Evolutionary conservation across 2,329 filamentous ascomycete genomes (phyloP).

Genomic region (Colletotrichum sp.): DNA sequence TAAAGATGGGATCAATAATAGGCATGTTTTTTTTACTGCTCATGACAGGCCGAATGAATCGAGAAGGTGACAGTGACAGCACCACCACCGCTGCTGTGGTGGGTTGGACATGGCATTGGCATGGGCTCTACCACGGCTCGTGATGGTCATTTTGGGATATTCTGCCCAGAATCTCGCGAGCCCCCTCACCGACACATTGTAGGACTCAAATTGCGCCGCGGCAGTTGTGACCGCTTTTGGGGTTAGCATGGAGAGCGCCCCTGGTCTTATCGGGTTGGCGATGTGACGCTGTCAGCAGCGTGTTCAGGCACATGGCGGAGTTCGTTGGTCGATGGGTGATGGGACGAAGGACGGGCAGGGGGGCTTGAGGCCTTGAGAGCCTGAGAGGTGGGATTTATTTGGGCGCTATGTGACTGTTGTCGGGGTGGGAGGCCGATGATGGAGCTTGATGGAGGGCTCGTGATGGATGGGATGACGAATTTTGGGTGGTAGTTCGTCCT

Average conservation of each 20-base stretch:
- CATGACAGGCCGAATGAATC: background rate
- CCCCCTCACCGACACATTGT: background rate
- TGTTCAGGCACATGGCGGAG: background rate
- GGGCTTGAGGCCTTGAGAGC: background rate
- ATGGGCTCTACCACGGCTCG: background rate
- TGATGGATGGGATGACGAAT: background rate
- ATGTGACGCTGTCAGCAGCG: background rate
- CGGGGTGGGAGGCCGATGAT: background rate
- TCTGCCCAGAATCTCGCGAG: background rate
- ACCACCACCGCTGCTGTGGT: background rate
- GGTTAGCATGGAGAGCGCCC: background rate
- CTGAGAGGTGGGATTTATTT: background rate
- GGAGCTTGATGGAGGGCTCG: background rate
- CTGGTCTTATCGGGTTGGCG: background rate
- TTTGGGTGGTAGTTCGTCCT: background rate
- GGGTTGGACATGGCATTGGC: background rate
- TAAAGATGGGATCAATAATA: background rate
- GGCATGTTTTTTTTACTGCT: background rate
- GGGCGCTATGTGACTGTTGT: background rate
- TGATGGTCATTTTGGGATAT: background rate
- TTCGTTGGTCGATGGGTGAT: background rate
- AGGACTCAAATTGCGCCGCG: background rate
- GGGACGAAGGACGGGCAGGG: background rate
- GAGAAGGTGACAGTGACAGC: slow-evolving; percentile 7
- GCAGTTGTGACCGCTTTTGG: background rate